Evolutionary conservation across 192 early-diverging fungal species (phyloP).

Genomic region (Radiomyces spectabilis): DNA sequence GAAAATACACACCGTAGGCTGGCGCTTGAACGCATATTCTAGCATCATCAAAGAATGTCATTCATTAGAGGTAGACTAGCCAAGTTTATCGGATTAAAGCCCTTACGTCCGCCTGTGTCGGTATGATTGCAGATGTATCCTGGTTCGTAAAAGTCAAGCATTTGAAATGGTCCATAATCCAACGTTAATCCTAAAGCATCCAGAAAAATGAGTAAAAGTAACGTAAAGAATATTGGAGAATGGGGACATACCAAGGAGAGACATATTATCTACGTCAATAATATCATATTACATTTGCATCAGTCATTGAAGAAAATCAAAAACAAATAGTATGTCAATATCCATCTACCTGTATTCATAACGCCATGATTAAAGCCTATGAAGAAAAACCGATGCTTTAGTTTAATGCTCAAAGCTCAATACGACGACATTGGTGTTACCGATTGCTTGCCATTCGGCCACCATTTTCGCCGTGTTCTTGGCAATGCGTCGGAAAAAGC

Average conservation of each 20-base stretch:
- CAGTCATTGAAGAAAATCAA: too few species aligned
- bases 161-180: slow-evolving; percentile 84
- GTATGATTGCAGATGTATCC: slow-evolving; percentile 73
- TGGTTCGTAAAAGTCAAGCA: slow-evolving; percentile 81
- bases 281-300: too few species aligned
- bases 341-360: slow-evolving; percentile 61
- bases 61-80: too few species aligned
- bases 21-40: slow-evolving; percentile 53
- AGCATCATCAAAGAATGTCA: background rate
- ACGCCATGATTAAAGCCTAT: slow-evolving; percentile 74
- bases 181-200: slow-evolving; percentile 54
- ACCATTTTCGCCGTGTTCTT: slow-evolving; percentile 62
- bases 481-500: slow-evolving; percentile 49
- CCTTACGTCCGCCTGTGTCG: slow-evolving; percentile 67
- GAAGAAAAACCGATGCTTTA: background rate
- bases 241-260: slow-evolving; percentile 41
- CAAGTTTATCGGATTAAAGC: slow-evolving; percentile 2
- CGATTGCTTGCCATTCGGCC: slow-evolving; percentile 73
- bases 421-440: too few species aligned
- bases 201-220: background rate
- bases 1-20: slow-evolving; percentile 76
- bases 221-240: background rate
- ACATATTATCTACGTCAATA: slow-evolving; percentile 90
- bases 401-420: too few species aligned
- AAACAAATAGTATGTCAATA: background rate